Evolutionary conservation across 352 stramenopile species (phyloP), one percentile per base, ranked within the genome.

Genomic region (Pythium periplocum): DNA sequence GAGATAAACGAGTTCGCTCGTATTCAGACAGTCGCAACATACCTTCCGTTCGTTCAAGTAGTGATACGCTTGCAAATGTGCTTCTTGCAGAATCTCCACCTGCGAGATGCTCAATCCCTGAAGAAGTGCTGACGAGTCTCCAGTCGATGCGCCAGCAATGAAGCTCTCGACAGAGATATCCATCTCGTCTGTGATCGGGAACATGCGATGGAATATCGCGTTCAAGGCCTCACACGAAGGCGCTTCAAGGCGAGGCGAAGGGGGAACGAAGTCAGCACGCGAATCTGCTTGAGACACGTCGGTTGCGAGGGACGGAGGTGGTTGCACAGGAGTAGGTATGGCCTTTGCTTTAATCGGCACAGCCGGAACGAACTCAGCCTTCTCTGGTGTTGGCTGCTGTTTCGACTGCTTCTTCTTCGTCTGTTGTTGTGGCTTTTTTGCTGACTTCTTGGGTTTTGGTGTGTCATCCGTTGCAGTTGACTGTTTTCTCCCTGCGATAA

Each of bases 1-100:
- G 17, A 26, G 17, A 26, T 26, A 26, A 26, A 26, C 17, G 17
- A 26, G 17, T 26, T 26, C 17, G 17, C 17, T 26, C 17, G 17
- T 26, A 26, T 26, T 26, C 0, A 26, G 17, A 26, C 17, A 26
- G 17, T 26, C 17, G 17, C 17, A 26, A 26, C 17, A 43, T 66
- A 91, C 83, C 77, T 92, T 91, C 48, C 87, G 84, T 52, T 92
- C 83, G 53, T 76, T 90, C 26, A 94, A 66, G 43, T 83, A 84
- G 51, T 91, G 78, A 43, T 91, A 92, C 11, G 84, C 84, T 34
- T 83, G 70, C 57, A 89, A 72, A 37, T 94, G 82, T n/a, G 81
- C 78, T 54, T 92, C 82, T 40, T 94, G 82, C 4, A 94, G 59
- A 1, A 76, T 69, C 59, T 94, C 84, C 37, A 94, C 65, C 61